phyloP scores from a whole-genome alignment of 169 alveolate species.

The Plasmodium inui region DNA sequence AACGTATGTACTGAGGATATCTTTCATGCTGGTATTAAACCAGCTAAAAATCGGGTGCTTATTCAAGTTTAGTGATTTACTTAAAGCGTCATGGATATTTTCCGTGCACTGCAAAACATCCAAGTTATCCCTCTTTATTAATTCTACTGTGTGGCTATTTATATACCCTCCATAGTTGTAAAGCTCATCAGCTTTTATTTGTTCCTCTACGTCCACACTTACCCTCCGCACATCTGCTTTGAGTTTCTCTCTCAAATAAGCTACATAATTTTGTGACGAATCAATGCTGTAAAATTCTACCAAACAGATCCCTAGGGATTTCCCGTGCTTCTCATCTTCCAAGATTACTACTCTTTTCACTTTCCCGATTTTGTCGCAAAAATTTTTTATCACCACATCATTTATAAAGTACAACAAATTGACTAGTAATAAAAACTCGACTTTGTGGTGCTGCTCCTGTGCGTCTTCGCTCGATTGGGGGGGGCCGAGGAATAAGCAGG shows the following conservation, averaged over 20 bases:
- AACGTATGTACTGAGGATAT: constrained; percentile 58
- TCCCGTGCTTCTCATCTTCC: constrained; percentile 58
- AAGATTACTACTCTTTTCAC: constrained; percentile 71
- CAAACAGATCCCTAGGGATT: constrained; percentile 64
- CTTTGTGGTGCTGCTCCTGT: neutral
- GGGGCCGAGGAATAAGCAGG: constrained; percentile 63
- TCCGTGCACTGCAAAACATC: constrained; percentile 28
- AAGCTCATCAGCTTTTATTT: constrained; percentile 58
- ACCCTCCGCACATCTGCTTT: constrained; percentile 42
- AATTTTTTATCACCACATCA: constrained; percentile 41
- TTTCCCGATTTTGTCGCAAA: constrained; percentile 62
- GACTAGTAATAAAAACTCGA: constrained; percentile 21
- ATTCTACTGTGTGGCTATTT: constrained; percentile 30
- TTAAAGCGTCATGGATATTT: constrained; percentile 41
- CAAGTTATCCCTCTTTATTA: constrained; percentile 25
- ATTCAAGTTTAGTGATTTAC: constrained; percentile 43
- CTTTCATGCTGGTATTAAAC: constrained; percentile 68
- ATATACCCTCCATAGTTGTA: constrained; percentile 74
- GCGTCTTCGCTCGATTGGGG: constrained; percentile 65
- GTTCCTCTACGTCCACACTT: constrained; percentile 31
- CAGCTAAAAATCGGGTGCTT: constrained; percentile 54
- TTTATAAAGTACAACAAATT: constrained; percentile 57
- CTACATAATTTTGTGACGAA: constrained; percentile 37
- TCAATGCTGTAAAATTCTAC: constrained; percentile 66
- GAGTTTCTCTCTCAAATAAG: constrained; percentile 54